Conservation (phyloP, 805 yeast species). For the Candida takata region DNA sequence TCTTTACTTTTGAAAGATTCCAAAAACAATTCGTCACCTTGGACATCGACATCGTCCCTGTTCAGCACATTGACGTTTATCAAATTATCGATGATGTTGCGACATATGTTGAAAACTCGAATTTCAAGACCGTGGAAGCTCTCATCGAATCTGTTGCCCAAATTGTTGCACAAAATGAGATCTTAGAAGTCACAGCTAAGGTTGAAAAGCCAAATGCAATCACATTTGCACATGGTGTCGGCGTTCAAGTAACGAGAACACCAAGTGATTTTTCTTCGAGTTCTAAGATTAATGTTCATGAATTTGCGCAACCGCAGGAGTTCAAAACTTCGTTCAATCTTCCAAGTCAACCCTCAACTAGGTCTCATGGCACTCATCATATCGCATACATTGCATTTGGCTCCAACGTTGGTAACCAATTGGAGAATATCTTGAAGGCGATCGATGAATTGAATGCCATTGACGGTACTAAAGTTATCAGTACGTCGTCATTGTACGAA, state of each 20-base stretch:
- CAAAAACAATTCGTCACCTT: conserved; percentile 69
- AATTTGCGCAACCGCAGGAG: background rate
- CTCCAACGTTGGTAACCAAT: conserved; percentile 71
- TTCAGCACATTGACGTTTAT: conserved; percentile 29
- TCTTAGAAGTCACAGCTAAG: conserved; percentile 41
- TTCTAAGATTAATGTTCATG: conserved; percentile 10
- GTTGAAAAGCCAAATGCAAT: conserved; percentile 89
- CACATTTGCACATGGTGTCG: conserved; percentile 82
- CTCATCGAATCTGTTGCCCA: conserved; percentile 69
- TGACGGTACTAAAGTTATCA: conserved; percentile 33
- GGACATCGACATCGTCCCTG: conserved; percentile 40
- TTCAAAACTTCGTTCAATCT: conserved; percentile 9
- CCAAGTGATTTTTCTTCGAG: conserved; percentile 32
- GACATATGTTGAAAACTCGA: conserved; percentile 63
- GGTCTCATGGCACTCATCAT: conserved; percentile 28
- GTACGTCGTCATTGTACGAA: conserved; percentile 73
- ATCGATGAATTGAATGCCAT: conserved; percentile 37
- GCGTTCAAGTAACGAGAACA: conserved; percentile 61
- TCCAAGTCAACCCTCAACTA: conserved; percentile 30
- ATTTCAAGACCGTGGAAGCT: conserved; percentile 91
- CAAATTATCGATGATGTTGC: conserved; percentile 44
- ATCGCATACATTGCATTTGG: conserved; percentile 82
- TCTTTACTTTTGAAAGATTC: conserved; percentile 82
- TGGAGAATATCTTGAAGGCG: conserved; percentile 53
- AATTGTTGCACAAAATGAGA: conserved; percentile 34